Evolutionary conservation across 371 early-diverging fungal species (phyloP).

Genomic region (Rhizopus microsporus): DNA sequence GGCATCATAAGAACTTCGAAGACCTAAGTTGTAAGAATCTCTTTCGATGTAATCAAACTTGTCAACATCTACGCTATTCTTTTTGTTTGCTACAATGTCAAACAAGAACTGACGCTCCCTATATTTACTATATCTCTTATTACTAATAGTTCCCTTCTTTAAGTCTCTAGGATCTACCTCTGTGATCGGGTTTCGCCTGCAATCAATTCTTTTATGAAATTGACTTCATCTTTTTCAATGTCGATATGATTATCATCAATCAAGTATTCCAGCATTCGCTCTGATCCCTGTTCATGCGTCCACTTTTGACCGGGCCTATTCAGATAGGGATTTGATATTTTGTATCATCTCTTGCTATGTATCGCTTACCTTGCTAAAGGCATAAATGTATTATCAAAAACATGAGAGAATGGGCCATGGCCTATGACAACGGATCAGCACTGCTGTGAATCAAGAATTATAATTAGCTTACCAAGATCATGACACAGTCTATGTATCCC

Average conservation of each 20-base stretch:
- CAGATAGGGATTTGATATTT: not conserved
- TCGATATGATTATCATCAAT: constrained; percentile 83
- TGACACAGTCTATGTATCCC: constrained; percentile 69
- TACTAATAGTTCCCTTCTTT: not conserved
- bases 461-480: constrained; percentile 76
- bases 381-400: constrained; percentile 89
- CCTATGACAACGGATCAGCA: not conserved
- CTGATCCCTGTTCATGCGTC: constrained; percentile 90
- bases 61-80: constrained; percentile 94
- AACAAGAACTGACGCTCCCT: constrained; percentile 73
- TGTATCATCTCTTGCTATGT: not conserved
- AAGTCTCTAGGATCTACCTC: constrained; percentile 22
- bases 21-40: constrained; percentile 86
- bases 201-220: constrained; percentile 86
- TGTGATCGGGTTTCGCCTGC: constrained; percentile 61
- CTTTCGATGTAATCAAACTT: constrained; percentile 96
- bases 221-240: constrained; percentile 64
- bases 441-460: not conserved
- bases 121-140: constrained; percentile 21
- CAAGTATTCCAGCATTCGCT: constrained; percentile 87
- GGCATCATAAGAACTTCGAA: constrained; percentile 81
- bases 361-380: constrained; percentile 52
- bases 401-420: constrained; percentile 83
- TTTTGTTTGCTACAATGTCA: constrained; percentile 95
- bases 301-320: constrained; percentile 67